Percentiles rank a stretch among this genome's conserved stretches.
phyloP scores from a whole-genome alignment of 805 yeast genomes.

The Starmerella stellata region DNA sequence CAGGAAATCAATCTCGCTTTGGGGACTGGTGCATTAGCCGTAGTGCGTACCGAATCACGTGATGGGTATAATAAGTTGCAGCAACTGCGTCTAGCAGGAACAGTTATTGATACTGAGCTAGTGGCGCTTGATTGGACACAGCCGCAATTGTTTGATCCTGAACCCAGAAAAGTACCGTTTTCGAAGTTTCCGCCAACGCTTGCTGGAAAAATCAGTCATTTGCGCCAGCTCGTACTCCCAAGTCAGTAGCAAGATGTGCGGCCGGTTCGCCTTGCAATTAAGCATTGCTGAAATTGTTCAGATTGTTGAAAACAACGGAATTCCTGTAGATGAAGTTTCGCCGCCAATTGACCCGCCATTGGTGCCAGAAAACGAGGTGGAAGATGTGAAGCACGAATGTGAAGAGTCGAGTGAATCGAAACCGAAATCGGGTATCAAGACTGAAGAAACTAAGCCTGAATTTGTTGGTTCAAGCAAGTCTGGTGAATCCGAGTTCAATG shows the following conservation, averaged over 20 bases:
- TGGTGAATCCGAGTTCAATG: background rate
- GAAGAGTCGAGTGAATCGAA: background rate
- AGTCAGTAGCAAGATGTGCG: slow-evolving; percentile 12
- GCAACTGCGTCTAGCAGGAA: slow-evolving; percentile 23
- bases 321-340: background rate
- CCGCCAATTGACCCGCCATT: slow-evolving; percentile 2
- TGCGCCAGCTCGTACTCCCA: slow-evolving; percentile 1
- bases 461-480: background rate
- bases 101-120: slow-evolving; percentile 16
- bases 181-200: background rate
- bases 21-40: slow-evolving; percentile 36
- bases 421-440: background rate
- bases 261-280: slow-evolving; percentile 12
- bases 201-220: slow-evolving; percentile 10
- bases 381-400: background rate
- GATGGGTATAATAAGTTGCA: slow-evolving; percentile 22
- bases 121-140: slow-evolving; percentile 3
- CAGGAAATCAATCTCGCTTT: slow-evolving; percentile 36
- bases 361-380: background rate
- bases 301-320: background rate
- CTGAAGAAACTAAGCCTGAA: background rate
- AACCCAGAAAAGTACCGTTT: background rate
- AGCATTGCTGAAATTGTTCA: background rate
- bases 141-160: slow-evolving; percentile 1
- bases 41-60: slow-evolving; percentile 36